A percentile compares a stretch with the other conserved stretches of the same genome.
phyloP scores from a whole-genome alignment of 2,329 filamentous ascomycete genomes.

The Hymenoscyphus repandus region DNA sequence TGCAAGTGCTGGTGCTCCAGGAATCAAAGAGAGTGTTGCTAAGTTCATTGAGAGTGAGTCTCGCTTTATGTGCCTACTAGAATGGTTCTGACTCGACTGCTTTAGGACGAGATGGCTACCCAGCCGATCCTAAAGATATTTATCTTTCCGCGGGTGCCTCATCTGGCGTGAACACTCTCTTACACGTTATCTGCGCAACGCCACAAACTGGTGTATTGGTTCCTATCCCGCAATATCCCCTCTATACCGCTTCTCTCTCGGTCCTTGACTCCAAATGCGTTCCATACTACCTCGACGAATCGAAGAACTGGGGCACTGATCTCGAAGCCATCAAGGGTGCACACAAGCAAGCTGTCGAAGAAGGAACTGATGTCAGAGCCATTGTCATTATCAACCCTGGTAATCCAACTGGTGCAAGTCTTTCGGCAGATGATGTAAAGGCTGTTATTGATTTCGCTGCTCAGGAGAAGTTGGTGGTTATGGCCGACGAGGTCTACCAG shows the following conservation, averaged over 20 bases:
- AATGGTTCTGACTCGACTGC: background rate
- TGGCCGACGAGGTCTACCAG: constrained; percentile 98
- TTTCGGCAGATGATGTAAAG: constrained; percentile 73
- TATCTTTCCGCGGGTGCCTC: constrained; percentile 91
- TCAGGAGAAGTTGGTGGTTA: constrained; percentile 77
- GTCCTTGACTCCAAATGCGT: constrained; percentile 82
- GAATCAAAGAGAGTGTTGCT: constrained; percentile 83
- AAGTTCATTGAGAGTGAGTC: constrained; percentile 80
- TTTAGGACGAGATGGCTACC: constrained; percentile 77
- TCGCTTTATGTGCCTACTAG: constrained; percentile 67
- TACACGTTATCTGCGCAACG: constrained; percentile 79
- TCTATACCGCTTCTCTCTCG: constrained; percentile 90
- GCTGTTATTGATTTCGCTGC: constrained; percentile 82
- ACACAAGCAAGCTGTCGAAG: constrained; percentile 66
- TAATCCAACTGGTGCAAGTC: constrained; percentile 89
- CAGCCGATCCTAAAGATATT: constrained; percentile 73
- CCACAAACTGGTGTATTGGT: constrained; percentile 80
- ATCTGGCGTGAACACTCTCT: constrained; percentile 87
- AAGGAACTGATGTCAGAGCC: constrained; percentile 81
- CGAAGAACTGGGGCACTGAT: constrained; percentile 81
- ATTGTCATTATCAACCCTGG: constrained; percentile 98
- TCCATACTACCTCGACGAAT: constrained; percentile 90
- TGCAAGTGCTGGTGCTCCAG: constrained; percentile 81
- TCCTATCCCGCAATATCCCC: constrained; percentile 94
- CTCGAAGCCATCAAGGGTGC: constrained; percentile 69